Conservation (phyloP, 371 early-diverging fungal species). For the Furculomyces boomerangus region DNA sequence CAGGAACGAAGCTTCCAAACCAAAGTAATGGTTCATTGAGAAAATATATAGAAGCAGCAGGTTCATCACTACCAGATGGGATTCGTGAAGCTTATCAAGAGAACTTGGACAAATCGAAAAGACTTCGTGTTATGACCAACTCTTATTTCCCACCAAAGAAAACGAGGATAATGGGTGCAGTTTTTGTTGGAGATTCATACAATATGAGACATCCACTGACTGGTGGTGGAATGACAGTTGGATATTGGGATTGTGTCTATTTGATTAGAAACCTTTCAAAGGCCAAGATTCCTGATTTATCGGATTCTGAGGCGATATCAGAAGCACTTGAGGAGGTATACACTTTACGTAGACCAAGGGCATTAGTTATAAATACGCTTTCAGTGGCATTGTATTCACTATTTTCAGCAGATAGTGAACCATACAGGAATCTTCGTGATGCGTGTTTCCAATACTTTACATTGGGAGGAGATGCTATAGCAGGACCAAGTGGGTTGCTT, state of each 20-base stretch:
- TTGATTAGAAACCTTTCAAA: slow-evolving; percentile 29
- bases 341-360: slow-evolving; percentile 59
- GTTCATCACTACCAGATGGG: slow-evolving; percentile 6
- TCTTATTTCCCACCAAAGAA: slow-evolving; percentile 51
- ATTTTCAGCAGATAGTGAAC: slow-evolving; percentile 55
- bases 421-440: slow-evolving; percentile 49
- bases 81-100: slow-evolving; percentile 35
- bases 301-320: slow-evolving; percentile 22
- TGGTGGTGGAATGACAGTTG: slow-evolving; percentile 94
- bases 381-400: slow-evolving; percentile 75
- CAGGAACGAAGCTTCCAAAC: slow-evolving; percentile 57
- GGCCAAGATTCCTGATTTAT: slow-evolving; percentile 28
- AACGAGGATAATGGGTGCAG: slow-evolving; percentile 44
- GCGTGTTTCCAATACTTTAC: slow-evolving; percentile 79
- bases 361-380: slow-evolving; percentile 66
- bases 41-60: slow-evolving; percentile 30
- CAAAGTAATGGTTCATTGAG: slow-evolving; percentile 40
- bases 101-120: slow-evolving; percentile 44
- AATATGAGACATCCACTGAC: slow-evolving; percentile 92
- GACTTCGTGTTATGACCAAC: slow-evolving; percentile 77
- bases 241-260: slow-evolving; percentile 67
- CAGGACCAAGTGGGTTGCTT: slow-evolving; percentile 69
- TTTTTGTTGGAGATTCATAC: slow-evolving; percentile 80
- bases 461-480: slow-evolving; percentile 56
- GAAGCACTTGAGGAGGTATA: slow-evolving; percentile 40